Conservation (phyloP, 441 rosid species). For the Melastoma candidum region DNA sequence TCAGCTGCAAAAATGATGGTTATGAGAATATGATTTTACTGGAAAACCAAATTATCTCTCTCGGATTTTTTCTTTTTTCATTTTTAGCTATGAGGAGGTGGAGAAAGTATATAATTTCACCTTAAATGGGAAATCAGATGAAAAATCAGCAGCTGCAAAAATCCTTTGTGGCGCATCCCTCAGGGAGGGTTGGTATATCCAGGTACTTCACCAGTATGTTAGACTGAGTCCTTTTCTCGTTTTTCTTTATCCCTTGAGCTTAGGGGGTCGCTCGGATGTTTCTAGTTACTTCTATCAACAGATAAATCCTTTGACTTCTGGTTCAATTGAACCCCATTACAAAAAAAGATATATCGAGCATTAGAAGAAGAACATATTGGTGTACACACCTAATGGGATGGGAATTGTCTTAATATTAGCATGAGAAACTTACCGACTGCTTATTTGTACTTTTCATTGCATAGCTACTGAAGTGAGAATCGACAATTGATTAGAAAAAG, state of each 20-base stretch:
- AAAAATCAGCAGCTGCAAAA: slow-evolving; percentile 52
- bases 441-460: no score
- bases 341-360: no score
- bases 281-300: no score
- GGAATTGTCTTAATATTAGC: no score
- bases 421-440: no score
- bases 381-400: no score
- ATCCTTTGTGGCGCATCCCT: slow-evolving; percentile 66
- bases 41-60: neutral
- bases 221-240: neutral
- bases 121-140: slow-evolving; percentile 42
- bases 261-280: no score
- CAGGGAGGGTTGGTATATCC: slow-evolving; percentile 59
- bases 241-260: neutral
- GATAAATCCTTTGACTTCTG: no score
- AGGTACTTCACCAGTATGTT: slow-evolving; percentile 28
- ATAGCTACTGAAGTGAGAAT: no score
- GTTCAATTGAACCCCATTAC: no score
- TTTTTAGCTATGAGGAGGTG: slow-evolving; percentile 47
- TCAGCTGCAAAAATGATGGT: neutral
- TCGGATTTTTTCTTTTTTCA: slow-evolving; percentile 8
- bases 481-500: no score
- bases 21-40: neutral
- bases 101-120: slow-evolving; percentile 53
- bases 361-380: no score